These are phyloP conservation scores for Diplodia corticola DNA, from an alignment of 2,329 filamentous ascomycete species.

Conservation along the genomic window DNA sequence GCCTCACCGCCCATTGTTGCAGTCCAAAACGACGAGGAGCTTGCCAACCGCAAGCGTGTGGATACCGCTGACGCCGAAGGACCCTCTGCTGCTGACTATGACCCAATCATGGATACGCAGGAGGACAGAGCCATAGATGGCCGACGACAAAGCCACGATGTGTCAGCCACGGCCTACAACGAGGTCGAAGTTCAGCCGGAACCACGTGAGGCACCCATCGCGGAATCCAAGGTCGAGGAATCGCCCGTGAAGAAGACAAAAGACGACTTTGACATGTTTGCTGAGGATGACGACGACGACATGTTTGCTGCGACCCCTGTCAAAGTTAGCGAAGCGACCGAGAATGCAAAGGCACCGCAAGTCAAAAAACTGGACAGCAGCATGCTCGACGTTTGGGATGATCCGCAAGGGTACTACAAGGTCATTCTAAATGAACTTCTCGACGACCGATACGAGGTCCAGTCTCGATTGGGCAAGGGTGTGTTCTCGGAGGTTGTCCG, in stretches of 20 bases:
- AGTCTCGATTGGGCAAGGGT: constrained; percentile 83
- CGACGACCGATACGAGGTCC: constrained; percentile 84
- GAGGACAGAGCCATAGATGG: constrained; percentile 75
- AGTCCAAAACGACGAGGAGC: constrained; percentile 43
- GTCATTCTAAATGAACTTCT: constrained; percentile 89
- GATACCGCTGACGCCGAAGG: constrained; percentile 59
- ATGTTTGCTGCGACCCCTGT: constrained; percentile 81
- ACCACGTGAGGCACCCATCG: constrained; percentile 54
- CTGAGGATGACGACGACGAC: constrained; percentile 66
- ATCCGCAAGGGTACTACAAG: constrained; percentile 95
- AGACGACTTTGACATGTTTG: constrained; percentile 65
- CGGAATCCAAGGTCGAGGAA: constrained; percentile 39
- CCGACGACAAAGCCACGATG: constrained; percentile 44
- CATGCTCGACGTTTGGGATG: constrained; percentile 71
- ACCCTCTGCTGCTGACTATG: constrained; percentile 90
- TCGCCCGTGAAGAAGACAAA: constrained; percentile 42
- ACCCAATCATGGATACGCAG: constrained; percentile 84
- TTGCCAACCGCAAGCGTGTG: constrained; percentile 36
- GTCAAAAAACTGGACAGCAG: constrained; percentile 65
- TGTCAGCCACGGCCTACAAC: constrained; percentile 20
- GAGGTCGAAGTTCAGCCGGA: constrained; percentile 49
- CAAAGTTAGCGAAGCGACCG: constrained; percentile 53
- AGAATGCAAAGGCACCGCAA: constrained; percentile 33
- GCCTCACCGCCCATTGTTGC: constrained; percentile 42
- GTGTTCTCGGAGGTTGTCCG: constrained; percentile 97